Percentiles rank a stretch among this genome's conserved stretches.
Evolutionary conservation across 2,329 filamentous ascomycete genomes (phyloP).

Genomic region (Thelonectria blattea): DNA sequence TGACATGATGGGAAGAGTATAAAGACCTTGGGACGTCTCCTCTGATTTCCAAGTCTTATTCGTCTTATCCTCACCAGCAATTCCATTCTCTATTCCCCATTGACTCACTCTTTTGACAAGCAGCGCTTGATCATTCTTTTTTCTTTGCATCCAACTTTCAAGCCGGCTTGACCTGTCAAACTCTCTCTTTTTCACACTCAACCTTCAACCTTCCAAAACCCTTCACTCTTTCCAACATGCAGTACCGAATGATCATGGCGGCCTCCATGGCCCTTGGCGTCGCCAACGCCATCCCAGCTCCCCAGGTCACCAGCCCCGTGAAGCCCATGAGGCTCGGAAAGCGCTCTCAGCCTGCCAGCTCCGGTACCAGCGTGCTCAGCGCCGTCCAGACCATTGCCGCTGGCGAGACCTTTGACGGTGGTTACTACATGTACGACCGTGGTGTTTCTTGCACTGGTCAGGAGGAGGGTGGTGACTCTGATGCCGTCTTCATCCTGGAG

Average conservation of each 20-base stretch:
- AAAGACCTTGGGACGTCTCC: slow-evolving; percentile 17
- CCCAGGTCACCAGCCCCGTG: slow-evolving; percentile 31
- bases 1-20: slow-evolving; percentile 18
- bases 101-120: slow-evolving; percentile 35
- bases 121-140: slow-evolving; percentile 37
- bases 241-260: slow-evolving; percentile 37
- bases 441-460: slow-evolving; percentile 38
- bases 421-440: slow-evolving; percentile 38
- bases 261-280: slow-evolving; percentile 34
- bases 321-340: slow-evolving; percentile 16
- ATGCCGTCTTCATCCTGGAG: slow-evolving; percentile 32
- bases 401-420: slow-evolving; percentile 39
- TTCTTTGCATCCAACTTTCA: slow-evolving; percentile 24
- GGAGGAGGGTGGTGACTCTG: slow-evolving; percentile 33
- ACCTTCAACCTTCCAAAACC: neutral
- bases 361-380: slow-evolving; percentile 32
- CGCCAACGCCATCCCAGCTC: slow-evolving; percentile 31
- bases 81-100: slow-evolving; percentile 22
- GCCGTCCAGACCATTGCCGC: slow-evolving; percentile 36
- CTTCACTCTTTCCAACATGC: slow-evolving; percentile 29
- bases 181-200: slow-evolving; percentile 2
- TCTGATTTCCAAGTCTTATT: neutral
- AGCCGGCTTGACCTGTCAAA: slow-evolving; percentile 33
- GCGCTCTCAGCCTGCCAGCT: slow-evolving; percentile 29
- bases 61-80: slow-evolving; percentile 24